A percentile compares a stretch with the other conserved stretches of the same genome.
Conservation (phyloP, 306 rosid genomes). For the Alnus rubra region DNA sequence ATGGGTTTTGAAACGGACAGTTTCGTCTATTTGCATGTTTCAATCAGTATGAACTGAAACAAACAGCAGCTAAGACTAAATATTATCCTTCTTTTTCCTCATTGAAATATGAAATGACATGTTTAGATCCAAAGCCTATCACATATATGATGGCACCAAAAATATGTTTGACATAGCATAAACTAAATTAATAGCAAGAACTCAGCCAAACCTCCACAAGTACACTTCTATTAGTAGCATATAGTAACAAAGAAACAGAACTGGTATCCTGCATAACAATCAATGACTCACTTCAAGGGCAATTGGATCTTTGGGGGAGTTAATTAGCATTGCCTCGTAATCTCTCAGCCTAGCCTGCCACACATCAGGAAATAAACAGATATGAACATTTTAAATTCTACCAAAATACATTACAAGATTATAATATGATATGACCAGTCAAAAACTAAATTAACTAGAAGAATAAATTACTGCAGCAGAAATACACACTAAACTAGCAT, state of each 20-base stretch:
- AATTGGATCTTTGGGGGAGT: slow-evolving; percentile 73
- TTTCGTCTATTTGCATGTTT: background rate
- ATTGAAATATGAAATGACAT: background rate
- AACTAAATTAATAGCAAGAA: background rate
- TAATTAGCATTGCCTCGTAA: slow-evolving; percentile 61
- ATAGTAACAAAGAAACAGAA: slow-evolving; percentile 34
- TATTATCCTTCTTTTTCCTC: background rate
- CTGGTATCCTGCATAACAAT: background rate
- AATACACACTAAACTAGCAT: background rate
- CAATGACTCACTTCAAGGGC: slow-evolving; percentile 82
- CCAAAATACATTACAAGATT: background rate
- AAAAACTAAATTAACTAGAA: slow-evolving; percentile 3
- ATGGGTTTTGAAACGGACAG: background rate
- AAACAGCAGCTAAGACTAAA: background rate
- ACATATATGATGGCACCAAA: background rate
- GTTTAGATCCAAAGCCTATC: background rate
- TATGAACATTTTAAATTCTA: slow-evolving; percentile 15
- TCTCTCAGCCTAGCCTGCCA: slow-evolving; percentile 80
- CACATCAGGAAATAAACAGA: slow-evolving; percentile 21
- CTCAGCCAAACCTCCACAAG: background rate
- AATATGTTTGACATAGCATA: background rate
- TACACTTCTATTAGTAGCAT: slow-evolving; percentile 14
- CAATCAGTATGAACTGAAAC: background rate
- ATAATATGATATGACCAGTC: background rate
- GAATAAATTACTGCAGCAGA: background rate